Evolutionary conservation across 495 filamentous ascomycete species (phyloP).

Genomic region (Aspergillus sparsus): DNA sequence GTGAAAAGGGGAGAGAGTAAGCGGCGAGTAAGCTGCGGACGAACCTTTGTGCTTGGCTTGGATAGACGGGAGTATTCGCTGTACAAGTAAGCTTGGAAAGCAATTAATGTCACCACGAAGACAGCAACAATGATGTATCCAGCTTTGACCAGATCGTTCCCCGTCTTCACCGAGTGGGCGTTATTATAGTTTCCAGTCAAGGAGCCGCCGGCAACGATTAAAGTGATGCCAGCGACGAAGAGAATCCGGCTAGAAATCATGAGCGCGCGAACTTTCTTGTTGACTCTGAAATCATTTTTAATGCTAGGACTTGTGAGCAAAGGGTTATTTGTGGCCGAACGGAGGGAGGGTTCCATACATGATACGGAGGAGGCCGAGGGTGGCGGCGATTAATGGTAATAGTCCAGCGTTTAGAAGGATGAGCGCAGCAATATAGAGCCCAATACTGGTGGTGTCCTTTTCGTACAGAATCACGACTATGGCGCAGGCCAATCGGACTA

Average conservation of each 20-base stretch:
- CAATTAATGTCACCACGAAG: conserved; percentile 26
- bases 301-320: neutral
- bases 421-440: conserved; percentile 25
- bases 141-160: conserved; percentile 28
- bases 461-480: conserved; percentile 29
- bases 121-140: conserved; percentile 32
- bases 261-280: conserved; percentile 15
- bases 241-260: conserved; percentile 26
- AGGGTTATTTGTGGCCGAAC: too few relatives aligned
- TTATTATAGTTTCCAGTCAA: conserved; percentile 26
- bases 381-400: conserved; percentile 31
- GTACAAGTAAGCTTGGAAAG: conserved; percentile 31
- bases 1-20: neutral
- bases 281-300: conserved; percentile 15
- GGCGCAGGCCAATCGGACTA: conserved; percentile 27
- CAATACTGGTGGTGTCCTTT: conserved; percentile 17
- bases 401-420: conserved; percentile 33
- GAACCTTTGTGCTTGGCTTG: conserved; percentile 18
- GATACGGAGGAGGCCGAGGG: conserved; percentile 31
- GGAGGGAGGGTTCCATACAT: conserved; percentile 17
- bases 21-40: neutral
- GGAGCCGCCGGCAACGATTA: conserved; percentile 29
- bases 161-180: conserved; percentile 15
- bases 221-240: conserved; percentile 27
- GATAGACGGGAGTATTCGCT: conserved; percentile 16